Evolutionary conservation across 2,329 filamentous ascomycete species (phyloP), one percentile per base, ranked within the genome.

Genomic region (Drechslerella coelobrocha): DNA sequence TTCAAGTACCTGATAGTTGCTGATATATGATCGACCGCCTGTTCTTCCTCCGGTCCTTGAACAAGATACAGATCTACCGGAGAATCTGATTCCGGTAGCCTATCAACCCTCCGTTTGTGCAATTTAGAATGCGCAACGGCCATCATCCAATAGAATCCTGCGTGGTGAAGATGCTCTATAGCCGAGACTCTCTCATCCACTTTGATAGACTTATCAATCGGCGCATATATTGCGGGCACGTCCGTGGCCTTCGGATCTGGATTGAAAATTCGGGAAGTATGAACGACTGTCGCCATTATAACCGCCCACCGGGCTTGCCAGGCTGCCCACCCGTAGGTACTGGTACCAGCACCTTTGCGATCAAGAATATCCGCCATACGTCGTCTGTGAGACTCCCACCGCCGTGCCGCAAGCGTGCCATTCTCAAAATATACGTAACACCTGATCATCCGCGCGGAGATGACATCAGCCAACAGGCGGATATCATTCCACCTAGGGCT

Each of bases 311-410:
- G 85, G 41, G 90, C 87, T 79, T 96, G 89, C 92, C 93, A 99
- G 1, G 93, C 92, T 76, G 91, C 86, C 90, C 92, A 97, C 4
- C 91, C 91, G 78, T 97, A 97, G 74, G 91, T 96, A 29, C 87
- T 86, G 1, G 90, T 92, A 0, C 93, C 93, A 75, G 90, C 90
- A 2, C 92, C 92, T 74, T 89, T 87, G 17, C 90, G 85, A 76
- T 96, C 91, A 14, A 97, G 82, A 56, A 97, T 85, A 75, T 91
- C 89, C 61, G 83, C 84, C 73, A 93, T 87, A 61, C 88, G 86
- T 61, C 87, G 84, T 71, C 88, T 86, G 78, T 97, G 95, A 37
- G 82, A 82, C 65, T 88, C 83, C 93, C 93, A 97, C 61, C 88
- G 85, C 61, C 90, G 86, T 5, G 90, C 89, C 2, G 92, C 92